A percentile compares a stretch with the other conserved stretches of the same genome.
Evolutionary conservation across 164 flowering plant genomes (phyloP).

Genomic region (Vitis labrusca): DNA sequence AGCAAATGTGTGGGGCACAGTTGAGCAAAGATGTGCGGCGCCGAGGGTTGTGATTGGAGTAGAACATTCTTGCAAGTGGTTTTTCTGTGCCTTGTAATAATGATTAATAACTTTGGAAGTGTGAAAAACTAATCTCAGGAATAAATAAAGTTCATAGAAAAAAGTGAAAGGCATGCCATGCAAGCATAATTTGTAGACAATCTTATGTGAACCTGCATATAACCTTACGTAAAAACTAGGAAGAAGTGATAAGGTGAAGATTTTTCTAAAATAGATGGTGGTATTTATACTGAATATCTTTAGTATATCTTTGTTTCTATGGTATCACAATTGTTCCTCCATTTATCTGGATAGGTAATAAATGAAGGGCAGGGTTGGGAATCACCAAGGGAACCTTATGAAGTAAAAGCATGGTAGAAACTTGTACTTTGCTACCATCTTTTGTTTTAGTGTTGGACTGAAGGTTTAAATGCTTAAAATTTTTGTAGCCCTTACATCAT

Average conservation of each 20-base stretch:
- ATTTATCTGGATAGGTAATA: slow-evolving; percentile 43
- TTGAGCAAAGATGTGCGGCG: too few species aligned
- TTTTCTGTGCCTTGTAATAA: neutral
- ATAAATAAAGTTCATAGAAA: neutral
- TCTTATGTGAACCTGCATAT: neutral
- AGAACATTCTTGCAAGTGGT: neutral
- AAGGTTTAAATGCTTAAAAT: neutral
- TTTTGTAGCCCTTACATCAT: neutral
- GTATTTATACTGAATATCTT: neutral
- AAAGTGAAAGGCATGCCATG: neutral
- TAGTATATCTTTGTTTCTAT: too few species aligned
- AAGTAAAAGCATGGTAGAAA: slow-evolving; percentile 80
- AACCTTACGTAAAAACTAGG: neutral
- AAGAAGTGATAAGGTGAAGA: neutral
- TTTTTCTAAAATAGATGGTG: neutral
- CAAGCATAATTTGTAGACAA: neutral
- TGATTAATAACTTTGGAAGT: neutral
- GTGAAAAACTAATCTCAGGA: neutral
- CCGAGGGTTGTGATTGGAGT: too few species aligned
- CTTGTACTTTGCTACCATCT: slow-evolving; percentile 1
- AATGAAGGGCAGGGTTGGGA: slow-evolving; percentile 96
- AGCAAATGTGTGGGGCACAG: too few species aligned
- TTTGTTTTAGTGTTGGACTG: neutral
- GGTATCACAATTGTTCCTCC: neutral
- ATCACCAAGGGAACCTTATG: slow-evolving; percentile 94